Conservation (phyloP, 2,329 filamentous ascomycete genomes). For the Paraconiothyrium sp. region DNA sequence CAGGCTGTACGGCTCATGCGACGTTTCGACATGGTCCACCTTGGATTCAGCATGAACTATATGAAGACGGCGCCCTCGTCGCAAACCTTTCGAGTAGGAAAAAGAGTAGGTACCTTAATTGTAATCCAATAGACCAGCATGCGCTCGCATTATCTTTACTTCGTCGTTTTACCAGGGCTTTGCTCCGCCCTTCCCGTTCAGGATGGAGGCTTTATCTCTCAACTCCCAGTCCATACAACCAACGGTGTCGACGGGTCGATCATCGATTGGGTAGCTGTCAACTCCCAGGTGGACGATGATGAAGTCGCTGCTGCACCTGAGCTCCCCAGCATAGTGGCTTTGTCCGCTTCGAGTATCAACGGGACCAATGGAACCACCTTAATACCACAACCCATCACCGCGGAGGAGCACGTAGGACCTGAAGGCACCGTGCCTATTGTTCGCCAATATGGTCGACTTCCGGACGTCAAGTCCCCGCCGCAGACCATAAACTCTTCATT, state of each 20-base stretch:
- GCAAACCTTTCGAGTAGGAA: background rate
- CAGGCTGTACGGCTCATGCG: slow-evolving; percentile 15
- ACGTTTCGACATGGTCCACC: slow-evolving; percentile 10
- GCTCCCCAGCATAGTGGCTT: slow-evolving; percentile 13
- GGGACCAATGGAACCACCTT: slow-evolving; percentile 17
- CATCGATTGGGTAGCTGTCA: slow-evolving; percentile 23
- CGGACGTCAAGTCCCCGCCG: slow-evolving; percentile 7
- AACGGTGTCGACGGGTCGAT: slow-evolving; percentile 18
- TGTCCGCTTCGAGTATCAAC: slow-evolving; percentile 11
- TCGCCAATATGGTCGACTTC: slow-evolving; percentile 9
- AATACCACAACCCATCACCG: slow-evolving; percentile 14
- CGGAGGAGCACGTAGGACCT: slow-evolving; percentile 17
- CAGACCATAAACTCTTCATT: slow-evolving; percentile 13
- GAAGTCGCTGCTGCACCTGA: slow-evolving; percentile 23
- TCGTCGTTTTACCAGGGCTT: slow-evolving; percentile 10
- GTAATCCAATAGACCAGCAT: slow-evolving; percentile 14
- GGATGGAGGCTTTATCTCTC: slow-evolving; percentile 15
- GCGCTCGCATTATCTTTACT: slow-evolving; percentile 14
- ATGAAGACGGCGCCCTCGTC: slow-evolving; percentile 13
- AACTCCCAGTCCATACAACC: slow-evolving; percentile 18
- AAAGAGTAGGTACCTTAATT: slow-evolving; percentile 2
- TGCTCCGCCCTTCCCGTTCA: slow-evolving; percentile 11
- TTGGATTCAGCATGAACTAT: slow-evolving; percentile 14
- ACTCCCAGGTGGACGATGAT: slow-evolving; percentile 21
- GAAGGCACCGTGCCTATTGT: slow-evolving; percentile 23